Evolutionary conservation across 805 yeast species (phyloP), one percentile per base, ranked within the genome.

Genomic region (Kluyveromyces lactis): DNA sequence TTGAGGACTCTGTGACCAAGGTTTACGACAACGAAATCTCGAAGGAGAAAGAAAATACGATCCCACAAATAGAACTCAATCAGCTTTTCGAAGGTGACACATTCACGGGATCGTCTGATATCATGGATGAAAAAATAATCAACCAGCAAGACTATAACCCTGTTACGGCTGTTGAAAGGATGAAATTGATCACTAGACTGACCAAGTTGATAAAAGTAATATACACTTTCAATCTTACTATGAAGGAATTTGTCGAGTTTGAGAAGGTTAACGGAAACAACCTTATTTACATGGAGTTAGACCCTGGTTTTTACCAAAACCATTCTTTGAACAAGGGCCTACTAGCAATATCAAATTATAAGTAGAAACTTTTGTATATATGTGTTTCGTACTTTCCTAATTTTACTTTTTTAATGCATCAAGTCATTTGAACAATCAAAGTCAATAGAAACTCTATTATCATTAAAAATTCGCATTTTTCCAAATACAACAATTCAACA

Each of bases 201-300:
- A 36, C 40, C 9, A 52, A 52, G 39, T 30, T 52, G 23, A 33
- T 44, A 13, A 46, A 42, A 31, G 41, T 49, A 31, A 39, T 50
- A 13, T 41, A 49, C 28, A 45, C 47, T 38, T 55, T 50, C 35
- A 53, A 56, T 39, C 42, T 50, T n/a, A 53, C 61, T 8, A 44
- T 49, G 32, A 39, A 39, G n/a, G 61, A 56, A 41, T 51, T 48
- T 38, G 43, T 39, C 26, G 53, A 56, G 24, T 54, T 42, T 36
- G 35, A 37, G 26, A 52, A 53, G 33, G 40, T 52, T 36, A 33
- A 28, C 11, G 28, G 31, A n/a, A n/a, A 21, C 28, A 46, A 47
- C 16, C 23, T 35, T 9, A 38, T 53, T 19, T 44, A 43, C 26
- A 44, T 56, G 38, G 61, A 56, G 30, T 48, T 45, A 28, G 58